phyloP scores from a whole-genome alignment of 805 yeast species.

The Barnettozyma siamensis region DNA sequence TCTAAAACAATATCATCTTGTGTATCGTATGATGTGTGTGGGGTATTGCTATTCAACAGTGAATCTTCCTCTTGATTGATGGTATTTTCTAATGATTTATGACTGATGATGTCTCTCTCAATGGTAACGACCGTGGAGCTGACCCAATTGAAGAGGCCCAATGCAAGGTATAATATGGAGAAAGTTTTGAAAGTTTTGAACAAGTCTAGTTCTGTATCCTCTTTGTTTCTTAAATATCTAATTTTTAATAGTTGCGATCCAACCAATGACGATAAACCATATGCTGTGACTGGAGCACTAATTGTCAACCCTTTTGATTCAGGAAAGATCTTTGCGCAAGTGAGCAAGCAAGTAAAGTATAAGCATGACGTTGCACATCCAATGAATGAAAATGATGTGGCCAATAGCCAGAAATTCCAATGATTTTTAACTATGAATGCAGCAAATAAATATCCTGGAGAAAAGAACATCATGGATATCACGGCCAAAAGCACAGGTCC shows the following conservation, averaged over 20 bases:
- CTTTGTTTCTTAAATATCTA: constrained; percentile 21
- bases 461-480: constrained; percentile 52
- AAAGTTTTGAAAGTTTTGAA: constrained; percentile 48
- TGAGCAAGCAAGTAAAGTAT: constrained; percentile 63
- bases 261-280: constrained; percentile 75
- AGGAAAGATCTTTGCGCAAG: constrained; percentile 86
- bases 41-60: neutral
- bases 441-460: constrained; percentile 62
- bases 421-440: constrained; percentile 30
- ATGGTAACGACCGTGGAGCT: constrained; percentile 61
- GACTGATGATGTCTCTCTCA: constrained; percentile 24
- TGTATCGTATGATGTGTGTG: neutral
- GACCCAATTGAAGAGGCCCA: constrained; percentile 57
- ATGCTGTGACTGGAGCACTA: constrained; percentile 82
- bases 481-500: constrained; percentile 72
- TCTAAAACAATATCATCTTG: constrained; percentile 28
- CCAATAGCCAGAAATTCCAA: constrained; percentile 30
- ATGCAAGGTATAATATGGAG: constrained; percentile 44
- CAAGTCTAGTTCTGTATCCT: constrained; percentile 35
- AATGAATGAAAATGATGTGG: constrained; percentile 49
- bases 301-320: constrained; percentile 72
- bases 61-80: constrained; percentile 15
- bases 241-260: constrained; percentile 57
- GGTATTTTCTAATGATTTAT: constrained; percentile 18
- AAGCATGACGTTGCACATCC: constrained; percentile 72